Evolutionary conservation across 1,139 yeast species (phyloP), one percentile per base, ranked within the genome.

Genomic region (Yamadazyma triangularis): DNA sequence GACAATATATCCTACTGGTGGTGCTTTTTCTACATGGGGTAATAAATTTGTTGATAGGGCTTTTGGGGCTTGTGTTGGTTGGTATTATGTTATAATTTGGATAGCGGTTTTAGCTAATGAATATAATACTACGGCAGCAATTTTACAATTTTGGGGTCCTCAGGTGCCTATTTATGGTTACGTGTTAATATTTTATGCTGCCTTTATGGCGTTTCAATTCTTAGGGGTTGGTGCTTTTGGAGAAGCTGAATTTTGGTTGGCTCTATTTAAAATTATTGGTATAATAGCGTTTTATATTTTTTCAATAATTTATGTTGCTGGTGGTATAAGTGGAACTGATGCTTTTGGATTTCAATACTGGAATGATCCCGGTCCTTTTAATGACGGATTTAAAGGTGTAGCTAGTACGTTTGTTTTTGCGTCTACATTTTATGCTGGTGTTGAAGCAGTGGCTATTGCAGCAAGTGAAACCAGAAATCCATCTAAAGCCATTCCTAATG

Each of bases 341-440:
- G 80, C 78, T 4, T 76, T 74, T 48, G 74, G 75, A 1, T 67
- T 67, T 42, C 67, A 62, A 25, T 67, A 67, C 44, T 67, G 73
- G 73, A 64, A 73, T 36, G 65, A 60, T 34, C 82, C 83, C 2
- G 73, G 73, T 22, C 56, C 71, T 6, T 63, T 67, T 39, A 48
- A 59, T 11, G 48, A 64, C 34, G 86, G 86, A 0, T 77, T 80
- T 49, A 67, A 72, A 39, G 85, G 88, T 30, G 77, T 82, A 27
- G 88, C 82, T 10, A 70, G 64, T 33, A 79, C 84, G 2, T 79
- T 83, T 48, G 84, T 81, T 8, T 80, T 75, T 55, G 80, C 86
- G 29, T 76, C 77, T 49, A 78, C 75, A 4, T 76, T 73, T 36
- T 73, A 73, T 39, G 59, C 75, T 3, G 82, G 83, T 28, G 70